Conservation (phyloP, 2,329 filamentous ascomycete genomes). For the Hypocrella siamensis region DNA sequence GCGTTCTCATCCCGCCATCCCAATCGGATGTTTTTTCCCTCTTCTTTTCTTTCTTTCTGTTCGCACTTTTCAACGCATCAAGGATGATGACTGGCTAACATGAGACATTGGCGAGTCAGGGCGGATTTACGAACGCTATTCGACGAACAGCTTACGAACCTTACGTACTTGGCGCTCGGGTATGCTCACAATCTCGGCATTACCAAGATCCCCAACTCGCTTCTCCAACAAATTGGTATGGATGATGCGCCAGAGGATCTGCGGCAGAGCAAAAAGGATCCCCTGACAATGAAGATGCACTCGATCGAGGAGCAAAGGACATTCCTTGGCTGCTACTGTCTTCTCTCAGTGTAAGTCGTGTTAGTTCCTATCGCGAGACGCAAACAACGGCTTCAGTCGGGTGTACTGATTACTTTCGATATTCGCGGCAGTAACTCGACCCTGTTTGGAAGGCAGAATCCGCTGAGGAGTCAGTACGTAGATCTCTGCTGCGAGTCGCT, state of each 20-base stretch:
- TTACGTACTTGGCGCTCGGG: conserved; percentile 24
- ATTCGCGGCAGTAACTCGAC: conserved; percentile 15
- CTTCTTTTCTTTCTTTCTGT: not conserved
- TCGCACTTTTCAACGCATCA: not conserved
- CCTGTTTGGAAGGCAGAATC: conserved; percentile 19
- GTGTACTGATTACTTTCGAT: not conserved
- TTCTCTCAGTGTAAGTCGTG: conserved; percentile 21
- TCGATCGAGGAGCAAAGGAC: conserved; percentile 21
- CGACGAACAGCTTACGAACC: conserved; percentile 18
- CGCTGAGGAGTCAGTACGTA: conserved; percentile 16
- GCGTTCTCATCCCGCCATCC: conserved; percentile 1
- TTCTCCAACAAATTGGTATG: conserved; percentile 4
- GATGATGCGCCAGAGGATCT: conserved; percentile 4
- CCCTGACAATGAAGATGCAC: conserved; percentile 9
- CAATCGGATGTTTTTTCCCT: not conserved
- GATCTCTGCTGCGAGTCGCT: conserved; percentile 17
- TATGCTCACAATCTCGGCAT: conserved; percentile 25
- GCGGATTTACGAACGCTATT: conserved; percentile 17
- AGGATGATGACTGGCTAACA: not conserved
- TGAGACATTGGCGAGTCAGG: conserved; percentile 9
- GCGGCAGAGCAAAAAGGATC: conserved; percentile 6
- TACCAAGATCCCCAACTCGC: conserved; percentile 7
- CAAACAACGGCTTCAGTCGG: not conserved
- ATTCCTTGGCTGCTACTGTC: conserved; percentile 22
- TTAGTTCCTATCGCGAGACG: not conserved